These are phyloP conservation scores for Leersia perrieri DNA, from an alignment of 176 grass and related monocot species.

Conservation along the genomic window DNA sequence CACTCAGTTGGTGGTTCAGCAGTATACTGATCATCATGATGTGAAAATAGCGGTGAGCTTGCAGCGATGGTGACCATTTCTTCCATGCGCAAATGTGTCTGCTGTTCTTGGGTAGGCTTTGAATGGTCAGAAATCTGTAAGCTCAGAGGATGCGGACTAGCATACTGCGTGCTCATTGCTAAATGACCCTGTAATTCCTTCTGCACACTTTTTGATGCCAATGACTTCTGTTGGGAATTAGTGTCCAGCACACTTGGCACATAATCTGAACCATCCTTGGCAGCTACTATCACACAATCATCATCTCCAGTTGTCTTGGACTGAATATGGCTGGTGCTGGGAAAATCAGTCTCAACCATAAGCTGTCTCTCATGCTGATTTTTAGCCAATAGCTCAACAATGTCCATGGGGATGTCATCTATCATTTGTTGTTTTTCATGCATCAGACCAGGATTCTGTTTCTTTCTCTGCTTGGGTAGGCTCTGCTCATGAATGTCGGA, in stretches of 20 bases:
- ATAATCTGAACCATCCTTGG: conserved; percentile 25
- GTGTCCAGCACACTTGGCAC: conserved; percentile 4
- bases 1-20: conserved; percentile 16
- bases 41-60: conserved; percentile 28
- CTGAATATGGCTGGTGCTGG: background rate
- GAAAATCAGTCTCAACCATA: conserved; percentile 30
- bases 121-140: conserved; percentile 19
- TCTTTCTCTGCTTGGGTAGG: conserved; percentile 38
- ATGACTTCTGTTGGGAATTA: conserved; percentile 30
- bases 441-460: conserved; percentile 20
- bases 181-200: conserved; percentile 20
- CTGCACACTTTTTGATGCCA: conserved; percentile 23
- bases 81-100: conserved; percentile 7
- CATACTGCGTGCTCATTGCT: conserved; percentile 1
- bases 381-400: conserved; percentile 79
- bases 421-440: conserved; percentile 31
- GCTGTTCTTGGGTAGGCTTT: conserved; percentile 4
- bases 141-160: conserved; percentile 8
- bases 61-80: conserved; percentile 35
- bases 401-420: conserved; percentile 86
- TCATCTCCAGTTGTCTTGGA: conserved; percentile 23
- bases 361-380: conserved; percentile 53
- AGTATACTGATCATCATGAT: conserved; percentile 28
- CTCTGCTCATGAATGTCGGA: conserved; percentile 14
- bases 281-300: conserved; percentile 25